phyloP scores from a whole-genome alignment of 495 filamentous ascomycete species.

The Neurospora sp. region DNA sequence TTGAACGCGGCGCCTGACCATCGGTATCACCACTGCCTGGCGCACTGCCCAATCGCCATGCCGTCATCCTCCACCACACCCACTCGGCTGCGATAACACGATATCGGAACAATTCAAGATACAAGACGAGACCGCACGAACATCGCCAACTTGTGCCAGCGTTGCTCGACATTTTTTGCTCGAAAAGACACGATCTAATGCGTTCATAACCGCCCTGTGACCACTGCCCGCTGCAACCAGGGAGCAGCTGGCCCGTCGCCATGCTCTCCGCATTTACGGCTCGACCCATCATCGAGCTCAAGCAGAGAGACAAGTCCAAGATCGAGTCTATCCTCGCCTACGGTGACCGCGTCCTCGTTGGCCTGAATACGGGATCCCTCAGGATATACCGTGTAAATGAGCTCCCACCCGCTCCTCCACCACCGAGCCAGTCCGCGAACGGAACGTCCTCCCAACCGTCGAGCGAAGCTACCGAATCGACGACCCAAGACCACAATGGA shows the following conservation, averaged over 20 bases:
- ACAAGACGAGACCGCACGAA: neutral
- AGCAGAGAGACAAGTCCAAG: constrained; percentile 83
- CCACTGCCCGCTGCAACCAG: constrained; percentile 1
- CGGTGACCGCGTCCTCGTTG: constrained; percentile 86
- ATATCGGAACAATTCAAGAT: neutral
- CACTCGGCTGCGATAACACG: neutral
- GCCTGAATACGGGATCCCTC: constrained; percentile 78
- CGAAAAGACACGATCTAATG: constrained; percentile 9
- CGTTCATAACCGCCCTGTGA: constrained; percentile 9
- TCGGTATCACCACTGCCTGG: neutral
- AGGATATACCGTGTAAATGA: constrained; percentile 87
- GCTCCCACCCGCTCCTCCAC: constrained; percentile 9
- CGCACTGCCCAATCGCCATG: neutral
- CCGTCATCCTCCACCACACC: constrained; percentile 1
- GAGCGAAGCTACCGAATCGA: neutral
- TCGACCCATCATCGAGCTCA: constrained; percentile 92
- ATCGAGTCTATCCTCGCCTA: constrained; percentile 92
- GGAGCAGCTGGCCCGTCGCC: constrained; percentile 29
- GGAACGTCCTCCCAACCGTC: constrained; percentile 16
- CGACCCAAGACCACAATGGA: neutral
- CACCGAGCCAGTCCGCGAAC: constrained; percentile 15
- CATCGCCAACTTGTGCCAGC: neutral
- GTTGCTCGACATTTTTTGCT: neutral
- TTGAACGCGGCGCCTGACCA: neutral
- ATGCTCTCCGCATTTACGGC: constrained; percentile 99